Evolutionary conservation across 2,329 filamentous ascomycete species (phyloP).

Genomic region (Aspergillus awamori): DNA sequence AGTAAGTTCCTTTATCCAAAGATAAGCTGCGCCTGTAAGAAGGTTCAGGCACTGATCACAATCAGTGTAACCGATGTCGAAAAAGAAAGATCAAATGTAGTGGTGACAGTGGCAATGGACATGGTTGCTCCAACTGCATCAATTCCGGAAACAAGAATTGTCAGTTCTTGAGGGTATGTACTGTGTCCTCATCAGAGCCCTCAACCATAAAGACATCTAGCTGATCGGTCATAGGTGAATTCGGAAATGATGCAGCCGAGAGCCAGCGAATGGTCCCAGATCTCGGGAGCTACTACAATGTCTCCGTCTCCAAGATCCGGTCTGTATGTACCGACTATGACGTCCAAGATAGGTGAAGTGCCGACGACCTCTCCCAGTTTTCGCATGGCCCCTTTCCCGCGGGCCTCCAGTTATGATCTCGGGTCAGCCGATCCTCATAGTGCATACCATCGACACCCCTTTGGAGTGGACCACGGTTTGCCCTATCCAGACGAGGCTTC

Average conservation of each 20-base stretch:
- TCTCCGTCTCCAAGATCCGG: constrained; percentile 25
- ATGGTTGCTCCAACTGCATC: constrained; percentile 81
- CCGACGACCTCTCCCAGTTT: constrained; percentile 21
- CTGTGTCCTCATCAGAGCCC: not conserved
- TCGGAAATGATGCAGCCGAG: constrained; percentile 34
- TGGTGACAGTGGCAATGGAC: constrained; percentile 76
- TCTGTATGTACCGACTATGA: constrained; percentile 23
- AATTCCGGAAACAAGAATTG: constrained; percentile 68
- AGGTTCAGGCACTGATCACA: constrained; percentile 13
- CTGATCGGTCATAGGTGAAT: constrained; percentile 36
- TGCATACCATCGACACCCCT: constrained; percentile 27
- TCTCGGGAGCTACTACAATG: constrained; percentile 21
- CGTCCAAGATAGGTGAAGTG: constrained; percentile 17
- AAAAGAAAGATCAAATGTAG: constrained; percentile 95
- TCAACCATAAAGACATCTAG: not conserved
- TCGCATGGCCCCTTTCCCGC: constrained; percentile 24
- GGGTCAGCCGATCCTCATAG: constrained; percentile 22
- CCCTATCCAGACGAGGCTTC: constrained; percentile 41
- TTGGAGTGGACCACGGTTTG: constrained; percentile 25
- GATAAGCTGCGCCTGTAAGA: not conserved
- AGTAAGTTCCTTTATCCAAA: constrained; percentile 37
- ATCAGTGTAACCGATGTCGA: constrained; percentile 82
- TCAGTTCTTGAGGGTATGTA: constrained; percentile 73
- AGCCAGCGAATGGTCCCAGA: constrained; percentile 33
- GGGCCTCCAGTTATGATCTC: constrained; percentile 33